A percentile compares a stretch with the other conserved stretches of the same genome.
phyloP scores from a whole-genome alignment of 2,329 filamentous ascomycete species.

The Ceratocystis destructans region DNA sequence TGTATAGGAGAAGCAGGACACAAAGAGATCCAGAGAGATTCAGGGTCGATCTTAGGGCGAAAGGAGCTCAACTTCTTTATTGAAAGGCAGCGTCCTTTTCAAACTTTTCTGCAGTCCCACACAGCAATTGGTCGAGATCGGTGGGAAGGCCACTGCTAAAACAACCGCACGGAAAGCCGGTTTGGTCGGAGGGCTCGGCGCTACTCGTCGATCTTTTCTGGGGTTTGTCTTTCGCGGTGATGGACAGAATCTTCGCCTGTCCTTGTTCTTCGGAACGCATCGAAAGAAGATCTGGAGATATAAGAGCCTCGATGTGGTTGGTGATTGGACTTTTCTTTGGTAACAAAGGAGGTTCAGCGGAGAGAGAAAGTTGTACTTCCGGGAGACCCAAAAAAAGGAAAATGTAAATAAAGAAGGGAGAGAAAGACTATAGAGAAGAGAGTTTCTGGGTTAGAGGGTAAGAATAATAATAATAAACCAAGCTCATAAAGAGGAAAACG shows the following conservation, averaged over 20 bases:
- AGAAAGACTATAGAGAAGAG: background rate
- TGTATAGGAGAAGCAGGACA: background rate
- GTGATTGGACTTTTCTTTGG: background rate
- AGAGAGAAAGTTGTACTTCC: background rate
- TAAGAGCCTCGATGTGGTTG: background rate
- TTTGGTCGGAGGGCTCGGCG: background rate
- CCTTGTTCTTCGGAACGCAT: constrained; percentile 18
- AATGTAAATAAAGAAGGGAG: background rate
- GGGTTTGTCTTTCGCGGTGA: constrained; percentile 14
- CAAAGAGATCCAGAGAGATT: background rate
- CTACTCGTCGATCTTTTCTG: background rate
- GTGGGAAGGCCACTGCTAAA: background rate
- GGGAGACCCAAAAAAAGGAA: background rate
- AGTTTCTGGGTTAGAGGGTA: background rate
- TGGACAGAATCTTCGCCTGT: constrained; percentile 19
- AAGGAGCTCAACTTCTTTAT: background rate
- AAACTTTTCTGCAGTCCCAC: background rate
- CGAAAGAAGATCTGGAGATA: constrained; percentile 16
- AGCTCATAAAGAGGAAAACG: background rate
- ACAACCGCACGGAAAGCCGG: background rate
- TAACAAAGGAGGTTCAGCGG: background rate
- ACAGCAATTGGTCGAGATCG: background rate
- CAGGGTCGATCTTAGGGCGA: background rate
- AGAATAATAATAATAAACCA: background rate
- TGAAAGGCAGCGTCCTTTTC: too few species aligned